Percentiles rank a stretch among this genome's conserved stretches.
Evolutionary conservation across 176 grass and related monocot species (phyloP).

Genomic region (Carex scoparia): DNA sequence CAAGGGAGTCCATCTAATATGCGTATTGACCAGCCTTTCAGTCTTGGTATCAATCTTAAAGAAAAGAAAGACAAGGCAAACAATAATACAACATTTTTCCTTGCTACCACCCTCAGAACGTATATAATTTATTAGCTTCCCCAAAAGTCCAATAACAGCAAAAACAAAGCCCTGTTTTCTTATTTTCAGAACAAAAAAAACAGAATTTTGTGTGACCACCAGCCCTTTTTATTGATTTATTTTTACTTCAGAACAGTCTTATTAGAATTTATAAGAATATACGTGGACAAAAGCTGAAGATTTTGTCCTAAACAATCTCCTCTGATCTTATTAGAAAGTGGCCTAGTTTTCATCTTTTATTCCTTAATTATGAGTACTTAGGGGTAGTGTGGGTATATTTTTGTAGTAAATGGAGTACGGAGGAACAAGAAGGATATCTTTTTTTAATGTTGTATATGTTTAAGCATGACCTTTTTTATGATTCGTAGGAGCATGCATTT

Average conservation of each 20-base stretch:
- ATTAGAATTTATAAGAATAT: background rate
- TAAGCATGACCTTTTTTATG: constrained; percentile 4
- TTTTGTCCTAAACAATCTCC: background rate
- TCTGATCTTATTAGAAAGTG: background rate
- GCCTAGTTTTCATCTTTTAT: background rate
- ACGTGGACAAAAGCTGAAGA: background rate
- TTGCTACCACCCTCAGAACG: background rate
- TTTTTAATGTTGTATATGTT: background rate
- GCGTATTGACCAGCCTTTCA: background rate
- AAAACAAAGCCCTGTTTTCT: background rate
- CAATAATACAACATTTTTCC: background rate
- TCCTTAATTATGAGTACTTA: background rate
- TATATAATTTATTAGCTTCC: background rate
- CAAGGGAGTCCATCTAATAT: background rate
- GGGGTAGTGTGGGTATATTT: background rate
- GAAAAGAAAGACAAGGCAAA: background rate
- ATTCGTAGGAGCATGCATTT: background rate
- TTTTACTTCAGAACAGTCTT: background rate
- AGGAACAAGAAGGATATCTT: background rate
- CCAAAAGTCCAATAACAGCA: background rate
- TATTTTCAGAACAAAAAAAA: background rate
- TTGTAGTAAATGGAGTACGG: background rate
- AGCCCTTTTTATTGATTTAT: background rate
- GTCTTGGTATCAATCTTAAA: background rate
- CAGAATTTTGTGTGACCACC: background rate